Evolutionary conservation across 2,329 filamentous ascomycete genomes (phyloP).

Genomic region (Ophiosphaerella korrae): DNA sequence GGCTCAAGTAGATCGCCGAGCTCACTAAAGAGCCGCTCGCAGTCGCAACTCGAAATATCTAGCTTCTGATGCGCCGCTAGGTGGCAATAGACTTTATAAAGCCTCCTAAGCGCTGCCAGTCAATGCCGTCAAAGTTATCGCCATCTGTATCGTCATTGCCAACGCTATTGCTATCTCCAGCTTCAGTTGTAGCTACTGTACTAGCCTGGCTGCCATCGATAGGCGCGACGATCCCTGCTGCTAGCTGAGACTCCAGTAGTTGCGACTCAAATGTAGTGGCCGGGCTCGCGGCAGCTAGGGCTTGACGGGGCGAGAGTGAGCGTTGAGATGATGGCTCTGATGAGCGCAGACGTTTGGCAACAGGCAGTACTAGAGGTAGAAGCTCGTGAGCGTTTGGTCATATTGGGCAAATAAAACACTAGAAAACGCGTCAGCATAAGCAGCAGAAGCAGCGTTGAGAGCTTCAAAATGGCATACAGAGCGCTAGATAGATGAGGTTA

Average conservation of each 20-base stretch:
- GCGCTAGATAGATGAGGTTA: not conserved
- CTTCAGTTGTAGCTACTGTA: not conserved
- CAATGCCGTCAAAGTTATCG: not conserved
- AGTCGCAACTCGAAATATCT: too few relatives aligned
- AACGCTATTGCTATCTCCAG: not conserved
- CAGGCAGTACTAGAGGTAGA: not conserved
- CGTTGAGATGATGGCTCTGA: not conserved
- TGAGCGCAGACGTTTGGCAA: not conserved
- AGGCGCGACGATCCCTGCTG: not conserved
- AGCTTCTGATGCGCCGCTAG: too few relatives aligned
- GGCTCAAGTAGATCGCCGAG: too few relatives aligned
- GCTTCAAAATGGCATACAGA: not conserved
- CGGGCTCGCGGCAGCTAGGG: conserved; percentile 1
- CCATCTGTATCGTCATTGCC: not conserved
- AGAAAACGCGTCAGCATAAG: not conserved
- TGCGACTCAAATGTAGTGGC: not conserved
- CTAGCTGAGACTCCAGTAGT: not conserved
- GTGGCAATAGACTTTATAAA: conserved; percentile 3
- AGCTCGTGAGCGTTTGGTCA: not conserved
- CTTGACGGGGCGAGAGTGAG: not conserved
- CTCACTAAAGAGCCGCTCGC: too few relatives aligned
- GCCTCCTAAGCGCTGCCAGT: not conserved
- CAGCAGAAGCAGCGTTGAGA: not conserved
- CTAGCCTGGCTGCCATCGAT: not conserved
- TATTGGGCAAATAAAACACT: not conserved